A percentile compares a stretch with the other conserved stretches of the same genome.
These are phyloP conservation scores for Calocybe gangraenosa DNA, from an alignment of 768 basidiomycete species.

Conservation along the genomic window DNA sequence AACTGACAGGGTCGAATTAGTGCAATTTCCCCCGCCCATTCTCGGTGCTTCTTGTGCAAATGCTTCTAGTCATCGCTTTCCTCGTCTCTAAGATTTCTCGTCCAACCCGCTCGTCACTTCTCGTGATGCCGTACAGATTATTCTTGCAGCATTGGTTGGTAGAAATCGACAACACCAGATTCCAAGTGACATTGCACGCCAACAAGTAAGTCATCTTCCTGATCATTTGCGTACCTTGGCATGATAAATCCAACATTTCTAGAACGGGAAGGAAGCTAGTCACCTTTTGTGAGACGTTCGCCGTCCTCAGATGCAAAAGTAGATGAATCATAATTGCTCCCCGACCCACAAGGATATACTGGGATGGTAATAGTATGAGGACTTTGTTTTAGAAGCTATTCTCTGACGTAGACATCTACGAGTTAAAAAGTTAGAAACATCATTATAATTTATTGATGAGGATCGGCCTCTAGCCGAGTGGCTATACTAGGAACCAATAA, in stretches of 20 bases:
- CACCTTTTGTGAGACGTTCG: constrained; percentile 7
- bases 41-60: constrained; percentile 70
- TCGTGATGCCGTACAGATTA: constrained; percentile 57
- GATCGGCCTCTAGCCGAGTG: too few species aligned
- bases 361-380: too few species aligned
- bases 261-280: constrained; percentile 19
- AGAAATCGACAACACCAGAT: constrained; percentile 38
- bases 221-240: not conserved
- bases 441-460: too few species aligned
- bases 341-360: too few species aligned
- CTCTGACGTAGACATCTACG: too few species aligned
- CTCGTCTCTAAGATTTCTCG: constrained; percentile 74
- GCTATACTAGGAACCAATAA: too few species aligned
- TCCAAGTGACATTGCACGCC: constrained; percentile 57
- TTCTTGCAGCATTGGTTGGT: constrained; percentile 49
- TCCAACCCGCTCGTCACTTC: constrained; percentile 54
- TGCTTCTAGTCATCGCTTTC: constrained; percentile 64
- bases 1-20: too few species aligned
- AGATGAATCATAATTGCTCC: not conserved
- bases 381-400: too few species aligned
- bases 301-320: constrained; percentile 2
- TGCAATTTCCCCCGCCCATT: not conserved
- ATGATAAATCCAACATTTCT: not conserved
- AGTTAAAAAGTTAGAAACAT: too few species aligned
- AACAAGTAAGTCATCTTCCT: constrained; percentile 64